These are phyloP conservation scores for Phytophthora cryptogea DNA, from an alignment of 352 stramenopile species.

Conservation along the genomic window DNA sequence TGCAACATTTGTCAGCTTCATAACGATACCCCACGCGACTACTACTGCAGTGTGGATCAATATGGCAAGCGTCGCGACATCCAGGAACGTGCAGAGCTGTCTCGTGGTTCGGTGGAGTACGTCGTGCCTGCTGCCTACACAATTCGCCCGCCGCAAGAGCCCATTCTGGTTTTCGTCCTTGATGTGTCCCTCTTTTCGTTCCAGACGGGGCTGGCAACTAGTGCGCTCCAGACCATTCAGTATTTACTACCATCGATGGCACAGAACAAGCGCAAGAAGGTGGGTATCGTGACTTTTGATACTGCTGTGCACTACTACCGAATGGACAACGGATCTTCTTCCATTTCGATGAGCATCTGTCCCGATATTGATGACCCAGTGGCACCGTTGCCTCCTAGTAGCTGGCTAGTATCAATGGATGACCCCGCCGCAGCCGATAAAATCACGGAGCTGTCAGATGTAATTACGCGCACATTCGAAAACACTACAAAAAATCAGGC, in stretches of 20 bases:
- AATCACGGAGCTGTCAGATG: constrained; percentile 64
- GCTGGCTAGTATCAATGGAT: constrained; percentile 86
- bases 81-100: constrained; percentile 80
- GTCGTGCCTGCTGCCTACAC: constrained; percentile 85
- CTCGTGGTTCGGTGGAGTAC: constrained; percentile 85
- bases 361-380: constrained; percentile 83
- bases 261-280: constrained; percentile 85
- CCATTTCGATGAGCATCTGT: constrained; percentile 78
- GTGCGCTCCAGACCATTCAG: constrained; percentile 74
- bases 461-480: constrained; percentile 75
- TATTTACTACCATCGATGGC: constrained; percentile 77
- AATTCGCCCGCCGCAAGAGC: constrained; percentile 78
- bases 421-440: constrained; percentile 73
- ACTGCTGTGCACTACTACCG: constrained; percentile 86
- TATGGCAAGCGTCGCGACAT: constrained; percentile 83
- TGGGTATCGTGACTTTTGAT: constrained; percentile 90
- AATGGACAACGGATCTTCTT: constrained; percentile 60
- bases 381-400: constrained; percentile 70
- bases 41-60: constrained; percentile 89
- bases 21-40: constrained; percentile 86
- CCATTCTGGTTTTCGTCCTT: constrained; percentile 88
- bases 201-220: constrained; percentile 66
- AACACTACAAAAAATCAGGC: constrained; percentile 77
- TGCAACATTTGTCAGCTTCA: constrained; percentile 90
- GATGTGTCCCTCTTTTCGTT: constrained; percentile 88